phyloP scores from a whole-genome alignment of 495 filamentous ascomycete genomes.

The Xeromyces bisporus region DNA sequence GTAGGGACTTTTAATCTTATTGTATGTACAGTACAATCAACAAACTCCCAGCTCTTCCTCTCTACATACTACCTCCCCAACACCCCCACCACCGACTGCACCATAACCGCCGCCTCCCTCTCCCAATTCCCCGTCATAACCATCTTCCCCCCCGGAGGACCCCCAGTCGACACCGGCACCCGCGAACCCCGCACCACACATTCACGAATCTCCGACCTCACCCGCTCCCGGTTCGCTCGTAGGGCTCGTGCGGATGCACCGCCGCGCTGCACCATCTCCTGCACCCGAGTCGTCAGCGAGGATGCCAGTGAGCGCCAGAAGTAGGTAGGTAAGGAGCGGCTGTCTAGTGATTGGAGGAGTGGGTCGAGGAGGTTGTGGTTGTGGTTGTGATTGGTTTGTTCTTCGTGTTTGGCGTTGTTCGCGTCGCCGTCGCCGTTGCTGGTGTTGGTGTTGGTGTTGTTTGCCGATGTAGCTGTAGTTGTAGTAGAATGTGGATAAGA shows the following conservation, averaged over 20 bases:
- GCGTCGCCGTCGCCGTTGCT: slow-evolving; percentile 4
- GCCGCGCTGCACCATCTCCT: slow-evolving; percentile 66
- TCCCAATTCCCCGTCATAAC: slow-evolving; percentile 50
- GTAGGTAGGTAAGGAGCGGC: slow-evolving; percentile 67
- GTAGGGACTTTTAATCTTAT: too few relatives aligned
- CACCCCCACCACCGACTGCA: slow-evolving; percentile 48
- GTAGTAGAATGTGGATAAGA: too few relatives aligned
- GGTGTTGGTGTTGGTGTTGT: slow-evolving; percentile 6
- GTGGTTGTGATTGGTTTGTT: slow-evolving; percentile 2
- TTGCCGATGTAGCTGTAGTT: too few relatives aligned
- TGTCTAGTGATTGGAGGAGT: slow-evolving; percentile 66
- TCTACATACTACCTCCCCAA: slow-evolving; percentile 23
- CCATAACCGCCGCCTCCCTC: slow-evolving; percentile 89
- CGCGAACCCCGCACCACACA: slow-evolving; percentile 63
- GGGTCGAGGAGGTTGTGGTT: slow-evolving; percentile 48
- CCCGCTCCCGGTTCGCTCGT: slow-evolving; percentile 51
- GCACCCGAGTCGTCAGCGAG: slow-evolving; percentile 55
- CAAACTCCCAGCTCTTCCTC: too few relatives aligned
- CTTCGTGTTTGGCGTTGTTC: slow-evolving; percentile 2
- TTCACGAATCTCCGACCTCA: slow-evolving; percentile 62
- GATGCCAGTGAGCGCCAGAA: slow-evolving; percentile 84
- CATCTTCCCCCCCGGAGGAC: slow-evolving; percentile 24
- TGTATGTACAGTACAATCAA: too few relatives aligned
- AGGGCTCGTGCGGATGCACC: slow-evolving; percentile 71
- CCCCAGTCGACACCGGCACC: slow-evolving; percentile 35